phyloP scores from a whole-genome alignment of 768 basidiomycete genomes.

The Xerocomellus intermedius region DNA sequence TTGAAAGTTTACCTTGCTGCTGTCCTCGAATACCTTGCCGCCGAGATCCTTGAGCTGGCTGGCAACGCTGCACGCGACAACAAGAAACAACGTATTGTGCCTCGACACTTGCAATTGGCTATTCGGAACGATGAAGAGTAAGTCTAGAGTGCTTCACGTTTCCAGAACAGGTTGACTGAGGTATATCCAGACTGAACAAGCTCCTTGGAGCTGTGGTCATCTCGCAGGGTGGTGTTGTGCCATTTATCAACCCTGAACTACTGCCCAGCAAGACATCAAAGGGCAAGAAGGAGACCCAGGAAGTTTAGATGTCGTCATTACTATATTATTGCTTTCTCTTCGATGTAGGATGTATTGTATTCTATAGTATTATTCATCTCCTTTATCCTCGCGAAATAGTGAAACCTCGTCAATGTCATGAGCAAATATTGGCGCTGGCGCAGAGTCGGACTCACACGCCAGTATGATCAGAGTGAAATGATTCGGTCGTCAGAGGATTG shows the following conservation, averaged over 20 bases:
- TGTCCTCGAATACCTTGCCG: constrained; percentile 60
- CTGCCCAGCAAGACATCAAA: constrained; percentile 52
- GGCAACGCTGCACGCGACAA: constrained; percentile 55
- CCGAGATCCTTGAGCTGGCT: constrained; percentile 63
- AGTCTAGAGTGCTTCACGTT: neutral
- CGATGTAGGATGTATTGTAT: constrained; percentile 33
- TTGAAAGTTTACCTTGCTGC: constrained; percentile 56
- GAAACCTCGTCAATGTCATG: too few relatives aligned
- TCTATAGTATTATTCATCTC: constrained; percentile 32
- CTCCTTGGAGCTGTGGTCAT: constrained; percentile 52
- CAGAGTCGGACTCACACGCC: too few relatives aligned
- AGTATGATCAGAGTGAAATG: too few relatives aligned
- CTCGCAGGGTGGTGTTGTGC: constrained; percentile 61
- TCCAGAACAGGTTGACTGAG: neutral
- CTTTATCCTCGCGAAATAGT: neutral
- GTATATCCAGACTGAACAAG: constrained; percentile 32
- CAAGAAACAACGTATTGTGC: constrained; percentile 63
- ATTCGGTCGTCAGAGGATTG: too few relatives aligned
- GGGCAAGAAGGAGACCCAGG: constrained; percentile 52
- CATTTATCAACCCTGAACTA: constrained; percentile 50
- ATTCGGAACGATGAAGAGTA: constrained; percentile 62
- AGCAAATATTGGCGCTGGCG: too few relatives aligned
- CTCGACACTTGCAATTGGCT: constrained; percentile 63
- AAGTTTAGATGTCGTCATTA: constrained; percentile 34
- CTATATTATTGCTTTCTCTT: constrained; percentile 17